A percentile compares a stretch with the other conserved stretches of the same genome.
These are phyloP conservation scores for Agroathelia rolfsii DNA, from an alignment of 1,284 basidiomycete genomes.

Conservation along the genomic window DNA sequence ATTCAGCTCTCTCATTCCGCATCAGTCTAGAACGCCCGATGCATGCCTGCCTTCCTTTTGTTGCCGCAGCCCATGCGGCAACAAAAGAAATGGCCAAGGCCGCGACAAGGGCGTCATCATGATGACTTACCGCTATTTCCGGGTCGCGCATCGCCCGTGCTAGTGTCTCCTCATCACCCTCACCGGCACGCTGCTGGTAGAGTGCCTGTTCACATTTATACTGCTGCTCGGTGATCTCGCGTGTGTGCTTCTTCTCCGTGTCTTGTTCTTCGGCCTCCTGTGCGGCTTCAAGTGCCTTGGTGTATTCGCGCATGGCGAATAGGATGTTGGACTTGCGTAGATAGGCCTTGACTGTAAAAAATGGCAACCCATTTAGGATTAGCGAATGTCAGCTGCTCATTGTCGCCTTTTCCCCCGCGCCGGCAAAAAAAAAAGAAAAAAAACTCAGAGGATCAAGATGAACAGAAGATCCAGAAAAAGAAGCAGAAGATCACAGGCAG, in stretches of 20 bases:
- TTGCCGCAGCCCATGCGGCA: slow-evolving; percentile 72
- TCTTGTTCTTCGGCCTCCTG: slow-evolving; percentile 73
- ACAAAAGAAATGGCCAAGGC: too few species aligned
- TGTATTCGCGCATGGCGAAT: slow-evolving; percentile 86
- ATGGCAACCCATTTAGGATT: not conserved
- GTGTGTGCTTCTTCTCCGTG: slow-evolving; percentile 64
- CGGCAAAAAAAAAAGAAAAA: too few species aligned
- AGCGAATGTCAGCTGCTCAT: too few species aligned
- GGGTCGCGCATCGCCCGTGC: slow-evolving; percentile 96
- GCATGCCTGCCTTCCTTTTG: slow-evolving; percentile 38
- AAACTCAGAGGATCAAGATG: too few species aligned
- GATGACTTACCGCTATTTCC: slow-evolving; percentile 73
- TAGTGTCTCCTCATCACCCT: slow-evolving; percentile 90
- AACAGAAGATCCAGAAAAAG: too few species aligned
- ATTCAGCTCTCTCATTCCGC: not conserved
- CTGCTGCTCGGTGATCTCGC: slow-evolving; percentile 76
- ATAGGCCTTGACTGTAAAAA: slow-evolving; percentile 76
- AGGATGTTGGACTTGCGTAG: slow-evolving; percentile 89
- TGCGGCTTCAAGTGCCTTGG: slow-evolving; percentile 74
- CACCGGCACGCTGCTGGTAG: slow-evolving; percentile 72
- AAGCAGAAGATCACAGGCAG: too few species aligned
- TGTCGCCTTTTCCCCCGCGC: too few species aligned
- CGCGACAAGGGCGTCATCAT: too few species aligned
- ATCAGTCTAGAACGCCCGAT: too few species aligned
- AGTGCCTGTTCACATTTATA: slow-evolving; percentile 77